These are phyloP conservation scores for Cucumis hystrix DNA, from an alignment of 306 rosid species.

Conservation along the genomic window DNA sequence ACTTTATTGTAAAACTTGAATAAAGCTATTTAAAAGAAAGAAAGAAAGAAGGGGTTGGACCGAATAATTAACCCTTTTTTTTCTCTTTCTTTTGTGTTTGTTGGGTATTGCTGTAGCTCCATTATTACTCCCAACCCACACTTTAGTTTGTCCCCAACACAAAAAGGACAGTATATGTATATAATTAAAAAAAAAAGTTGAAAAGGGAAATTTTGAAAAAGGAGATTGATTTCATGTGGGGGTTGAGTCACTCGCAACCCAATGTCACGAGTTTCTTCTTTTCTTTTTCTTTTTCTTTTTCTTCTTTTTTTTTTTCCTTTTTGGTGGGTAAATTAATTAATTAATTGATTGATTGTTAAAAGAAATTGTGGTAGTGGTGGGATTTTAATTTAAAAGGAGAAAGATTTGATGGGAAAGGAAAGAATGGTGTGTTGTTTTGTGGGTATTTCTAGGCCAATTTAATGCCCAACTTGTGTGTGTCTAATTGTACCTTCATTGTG, in stretches of 20 bases:
- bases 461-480: neutral
- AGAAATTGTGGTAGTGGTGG: neutral
- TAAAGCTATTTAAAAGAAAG: neutral
- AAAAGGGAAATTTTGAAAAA: neutral
- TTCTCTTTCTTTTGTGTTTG: neutral
- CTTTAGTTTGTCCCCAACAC: neutral
- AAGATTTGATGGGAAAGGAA: neutral
- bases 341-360: neutral
- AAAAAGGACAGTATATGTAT: neutral
- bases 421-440: neutral
- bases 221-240: neutral
- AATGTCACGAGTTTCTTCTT: neutral
- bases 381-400: neutral
- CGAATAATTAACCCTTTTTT: neutral
- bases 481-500: neutral
- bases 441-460: neutral
- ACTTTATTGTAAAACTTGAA: neutral
- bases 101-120: neutral
- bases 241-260: neutral
- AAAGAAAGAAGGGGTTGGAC: neutral
- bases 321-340: neutral
- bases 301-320: too few species aligned
- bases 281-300: too few species aligned
- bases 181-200: neutral
- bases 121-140: neutral